Percentiles rank a stretch among this genome's conserved stretches.
These are phyloP conservation scores for Plenodomus lindquistii DNA, from an alignment of 2,329 filamentous ascomycete genomes.

Conservation along the genomic window DNA sequence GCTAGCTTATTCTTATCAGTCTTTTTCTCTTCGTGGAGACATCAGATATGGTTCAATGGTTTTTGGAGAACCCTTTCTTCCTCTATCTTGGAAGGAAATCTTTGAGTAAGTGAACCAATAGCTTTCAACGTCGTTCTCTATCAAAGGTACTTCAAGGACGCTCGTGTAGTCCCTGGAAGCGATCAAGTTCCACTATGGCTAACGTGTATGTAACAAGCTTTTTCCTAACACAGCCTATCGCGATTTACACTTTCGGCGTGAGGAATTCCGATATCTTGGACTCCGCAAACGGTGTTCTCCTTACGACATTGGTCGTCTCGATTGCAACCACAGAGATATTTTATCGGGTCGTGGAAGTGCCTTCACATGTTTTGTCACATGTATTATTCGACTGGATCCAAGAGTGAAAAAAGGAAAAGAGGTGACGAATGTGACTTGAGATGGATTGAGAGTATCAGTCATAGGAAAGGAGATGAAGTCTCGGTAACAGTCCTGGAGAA, in stretches of 20 bases:
- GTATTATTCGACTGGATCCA: constrained; percentile 8
- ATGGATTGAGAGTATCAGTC: too few relatives aligned
- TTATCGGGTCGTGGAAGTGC: constrained; percentile 20
- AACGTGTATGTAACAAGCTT: constrained; percentile 29
- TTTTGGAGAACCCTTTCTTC: constrained; percentile 39
- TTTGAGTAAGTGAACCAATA: constrained; percentile 47
- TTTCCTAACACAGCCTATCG: constrained; percentile 43
- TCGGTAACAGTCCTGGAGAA: too few relatives aligned
- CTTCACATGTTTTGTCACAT: constrained; percentile 8
- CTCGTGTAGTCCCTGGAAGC: background rate
- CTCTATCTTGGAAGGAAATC: constrained; percentile 44
- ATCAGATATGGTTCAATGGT: constrained; percentile 34
- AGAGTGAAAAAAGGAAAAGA: background rate
- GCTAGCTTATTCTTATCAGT: constrained; percentile 47
- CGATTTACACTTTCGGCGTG: constrained; percentile 47
- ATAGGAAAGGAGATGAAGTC: too few relatives aligned
- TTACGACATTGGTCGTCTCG: constrained; percentile 8
- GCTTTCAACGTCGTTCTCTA: too few relatives aligned
- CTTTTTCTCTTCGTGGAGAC: constrained; percentile 46
- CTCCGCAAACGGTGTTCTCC: constrained; percentile 8
- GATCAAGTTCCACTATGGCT: background rate
- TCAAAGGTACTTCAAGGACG: too few relatives aligned
- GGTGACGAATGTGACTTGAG: too few relatives aligned
- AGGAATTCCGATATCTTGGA: constrained; percentile 45
- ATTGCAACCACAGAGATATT: constrained; percentile 15